Percentiles rank a stretch among this genome's conserved stretches.
These are phyloP conservation scores for Aureobasidium musti DNA, from an alignment of 2,329 filamentous ascomycete species.

Conservation along the genomic window DNA sequence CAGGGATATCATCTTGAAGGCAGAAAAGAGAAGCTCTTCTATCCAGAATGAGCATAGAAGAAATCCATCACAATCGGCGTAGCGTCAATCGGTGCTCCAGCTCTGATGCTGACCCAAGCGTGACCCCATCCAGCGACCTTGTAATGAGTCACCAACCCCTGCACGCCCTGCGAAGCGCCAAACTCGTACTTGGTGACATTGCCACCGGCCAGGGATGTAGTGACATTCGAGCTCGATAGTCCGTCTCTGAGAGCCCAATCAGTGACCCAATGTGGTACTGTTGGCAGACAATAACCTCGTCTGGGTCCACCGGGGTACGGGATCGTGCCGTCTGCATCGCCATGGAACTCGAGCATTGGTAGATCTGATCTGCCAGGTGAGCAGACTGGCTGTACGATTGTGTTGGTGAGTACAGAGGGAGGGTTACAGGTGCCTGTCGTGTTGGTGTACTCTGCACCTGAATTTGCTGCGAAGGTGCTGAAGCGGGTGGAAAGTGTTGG, in stretches of 20 bases:
- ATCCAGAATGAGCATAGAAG: slow-evolving; percentile 34
- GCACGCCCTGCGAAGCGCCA: slow-evolving; percentile 37
- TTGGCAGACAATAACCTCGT: slow-evolving; percentile 27
- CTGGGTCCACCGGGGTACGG: slow-evolving; percentile 41
- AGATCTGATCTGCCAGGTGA: slow-evolving; percentile 35
- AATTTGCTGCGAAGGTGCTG: slow-evolving; percentile 53
- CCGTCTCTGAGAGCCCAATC: slow-evolving; percentile 43
- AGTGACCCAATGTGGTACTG: slow-evolving; percentile 35
- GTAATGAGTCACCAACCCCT: slow-evolving; percentile 45
- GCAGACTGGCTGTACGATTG: slow-evolving; percentile 33
- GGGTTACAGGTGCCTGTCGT: slow-evolving; percentile 31
- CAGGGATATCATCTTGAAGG: too few species aligned
- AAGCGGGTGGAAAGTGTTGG: slow-evolving; percentile 45
- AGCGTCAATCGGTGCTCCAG: slow-evolving; percentile 34
- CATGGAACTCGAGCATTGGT: slow-evolving; percentile 50
- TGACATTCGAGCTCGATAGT: slow-evolving; percentile 38
- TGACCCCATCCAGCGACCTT: slow-evolving; percentile 44
- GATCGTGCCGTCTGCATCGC: slow-evolving; percentile 45
- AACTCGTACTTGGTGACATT: slow-evolving; percentile 40
- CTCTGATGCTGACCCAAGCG: slow-evolving; percentile 44
- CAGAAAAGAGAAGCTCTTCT: too few species aligned
- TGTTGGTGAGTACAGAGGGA: slow-evolving; percentile 34
- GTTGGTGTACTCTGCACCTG: slow-evolving; percentile 49
- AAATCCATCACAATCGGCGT: slow-evolving; percentile 38
- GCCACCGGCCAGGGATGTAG: slow-evolving; percentile 32